Conservation (phyloP, 768 basidiomycete genomes). For the Tricholoma matsutake region DNA sequence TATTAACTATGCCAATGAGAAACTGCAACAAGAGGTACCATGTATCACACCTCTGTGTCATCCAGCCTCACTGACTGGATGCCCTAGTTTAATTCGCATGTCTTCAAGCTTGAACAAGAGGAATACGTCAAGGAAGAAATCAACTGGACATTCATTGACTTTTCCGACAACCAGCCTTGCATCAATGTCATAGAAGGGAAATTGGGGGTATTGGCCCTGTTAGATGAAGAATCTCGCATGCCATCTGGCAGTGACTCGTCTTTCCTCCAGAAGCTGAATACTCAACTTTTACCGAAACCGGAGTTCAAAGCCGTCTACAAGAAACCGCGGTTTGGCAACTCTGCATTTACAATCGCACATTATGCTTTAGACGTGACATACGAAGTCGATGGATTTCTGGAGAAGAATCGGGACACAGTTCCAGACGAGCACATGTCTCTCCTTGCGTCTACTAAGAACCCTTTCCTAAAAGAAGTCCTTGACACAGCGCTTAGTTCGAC, state of each 20-base stretch:
- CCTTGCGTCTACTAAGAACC: conserved; percentile 81
- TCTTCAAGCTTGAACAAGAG: conserved; percentile 98
- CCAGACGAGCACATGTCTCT: conserved; percentile 96
- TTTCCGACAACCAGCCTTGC: conserved; percentile 97
- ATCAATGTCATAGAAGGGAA: conserved; percentile 98
- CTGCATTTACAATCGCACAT: conserved; percentile 96
- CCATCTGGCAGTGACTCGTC: conserved; percentile 91
- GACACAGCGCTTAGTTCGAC: conserved; percentile 82
- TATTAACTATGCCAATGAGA: conserved; percentile 99
- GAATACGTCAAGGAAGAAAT: conserved; percentile 98
- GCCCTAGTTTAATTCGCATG: conserved; percentile 93
- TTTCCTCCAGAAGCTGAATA: conserved; percentile 89
- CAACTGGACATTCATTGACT: conserved; percentile 99
- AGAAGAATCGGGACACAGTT: conserved; percentile 98
- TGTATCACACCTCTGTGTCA: neutral
- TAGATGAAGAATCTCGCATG: conserved; percentile 97
- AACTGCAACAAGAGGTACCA: conserved; percentile 91
- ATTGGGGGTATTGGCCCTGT: conserved; percentile 88
- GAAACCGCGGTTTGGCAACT: conserved; percentile 98
- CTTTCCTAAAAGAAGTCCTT: conserved; percentile 92
- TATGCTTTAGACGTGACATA: conserved; percentile 99
- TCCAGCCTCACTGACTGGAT: conserved; percentile 9
- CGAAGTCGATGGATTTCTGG: conserved; percentile 96
- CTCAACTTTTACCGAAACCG: conserved; percentile 74
- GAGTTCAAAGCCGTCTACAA: conserved; percentile 90